Percentiles rank a stretch among this genome's conserved stretches.
These are phyloP conservation scores for Chaetomiaceae sp. DNA, from an alignment of 2,329 filamentous ascomycete genomes.

Conservation along the genomic window DNA sequence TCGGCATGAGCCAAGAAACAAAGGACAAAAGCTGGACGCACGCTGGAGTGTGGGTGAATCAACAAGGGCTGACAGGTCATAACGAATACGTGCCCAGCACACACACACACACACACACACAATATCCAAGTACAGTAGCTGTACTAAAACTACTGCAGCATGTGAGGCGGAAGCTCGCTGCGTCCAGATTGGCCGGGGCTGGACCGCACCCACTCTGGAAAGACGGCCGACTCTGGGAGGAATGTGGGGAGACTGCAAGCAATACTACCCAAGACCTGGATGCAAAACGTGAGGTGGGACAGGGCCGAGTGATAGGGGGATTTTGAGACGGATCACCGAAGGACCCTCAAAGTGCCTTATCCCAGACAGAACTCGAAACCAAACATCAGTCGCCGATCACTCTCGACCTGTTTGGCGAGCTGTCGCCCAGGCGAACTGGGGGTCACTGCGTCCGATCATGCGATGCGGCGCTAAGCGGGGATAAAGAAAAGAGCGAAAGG, in stretches of 20 bases:
- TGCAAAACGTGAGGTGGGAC: conserved; percentile 22
- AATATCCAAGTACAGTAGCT: no score
- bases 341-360: conserved; percentile 7
- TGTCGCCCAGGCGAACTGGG: conserved; percentile 1
- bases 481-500: background rate
- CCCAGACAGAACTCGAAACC: conserved; percentile 19
- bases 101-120: no score
- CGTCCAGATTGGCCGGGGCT: conserved; percentile 5
- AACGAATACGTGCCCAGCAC: background rate
- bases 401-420: conserved; percentile 11
- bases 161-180: background rate
- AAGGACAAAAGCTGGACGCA: background rate
- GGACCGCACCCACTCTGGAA: no score
- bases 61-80: background rate
- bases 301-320: conserved; percentile 14
- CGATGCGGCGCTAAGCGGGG: background rate
- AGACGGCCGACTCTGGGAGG: no score
- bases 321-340: conserved; percentile 21
- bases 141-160: no score
- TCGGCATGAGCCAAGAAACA: conserved; percentile 9
- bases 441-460: conserved; percentile 14
- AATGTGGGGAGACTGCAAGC: conserved; percentile 15
- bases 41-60: background rate
- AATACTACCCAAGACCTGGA: conserved; percentile 18
- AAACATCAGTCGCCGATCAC: conserved; percentile 22